phyloP scores from a whole-genome alignment of 495 filamentous ascomycete genomes.

The Hypoxylon intermedium region DNA sequence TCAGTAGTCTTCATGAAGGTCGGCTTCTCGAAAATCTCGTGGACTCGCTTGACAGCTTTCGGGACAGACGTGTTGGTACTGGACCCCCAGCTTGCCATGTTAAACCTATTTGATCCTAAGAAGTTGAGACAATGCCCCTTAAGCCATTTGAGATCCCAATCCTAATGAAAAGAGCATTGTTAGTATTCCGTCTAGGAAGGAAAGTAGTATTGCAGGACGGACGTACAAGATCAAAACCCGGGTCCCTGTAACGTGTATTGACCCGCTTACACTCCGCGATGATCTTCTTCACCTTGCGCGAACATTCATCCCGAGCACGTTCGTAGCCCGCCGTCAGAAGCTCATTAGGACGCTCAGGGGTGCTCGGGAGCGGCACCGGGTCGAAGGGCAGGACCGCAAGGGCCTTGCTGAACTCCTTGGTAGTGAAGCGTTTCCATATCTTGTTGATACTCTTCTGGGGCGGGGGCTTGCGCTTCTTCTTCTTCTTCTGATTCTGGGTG shows the following conservation, averaged over 20 bases:
- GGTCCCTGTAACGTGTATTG: constrained; percentile 90
- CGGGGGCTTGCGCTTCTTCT: constrained; percentile 64
- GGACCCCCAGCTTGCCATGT: constrained; percentile 46
- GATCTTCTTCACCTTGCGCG: constrained; percentile 82
- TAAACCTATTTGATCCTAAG: constrained; percentile 53
- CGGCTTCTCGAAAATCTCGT: constrained; percentile 90
- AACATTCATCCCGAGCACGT: constrained; percentile 75
- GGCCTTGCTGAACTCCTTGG: constrained; percentile 62
- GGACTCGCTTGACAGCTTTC: constrained; percentile 71
- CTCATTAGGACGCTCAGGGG: constrained; percentile 56
- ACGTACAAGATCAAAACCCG: constrained; percentile 80
- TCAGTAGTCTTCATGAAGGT: constrained; percentile 80
- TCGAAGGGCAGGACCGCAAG: constrained; percentile 57
- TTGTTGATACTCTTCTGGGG: constrained; percentile 79
- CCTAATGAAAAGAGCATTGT: constrained; percentile 42
- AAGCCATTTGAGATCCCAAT: constrained; percentile 60
- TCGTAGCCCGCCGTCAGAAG: constrained; percentile 69
- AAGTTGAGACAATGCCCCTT: constrained; percentile 57
- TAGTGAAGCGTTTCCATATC: constrained; percentile 82
- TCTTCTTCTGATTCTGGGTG: constrained; percentile 50
- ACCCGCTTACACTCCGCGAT: constrained; percentile 81
- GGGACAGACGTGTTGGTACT: constrained; percentile 57
- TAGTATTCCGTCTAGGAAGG: constrained; percentile 34
- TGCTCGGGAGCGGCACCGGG: constrained; percentile 53
- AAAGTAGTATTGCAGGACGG: constrained; percentile 43